These are phyloP conservation scores for Trichoderma koningii DNA, from an alignment of 2,329 filamentous ascomycete genomes.

Conservation along the genomic window DNA sequence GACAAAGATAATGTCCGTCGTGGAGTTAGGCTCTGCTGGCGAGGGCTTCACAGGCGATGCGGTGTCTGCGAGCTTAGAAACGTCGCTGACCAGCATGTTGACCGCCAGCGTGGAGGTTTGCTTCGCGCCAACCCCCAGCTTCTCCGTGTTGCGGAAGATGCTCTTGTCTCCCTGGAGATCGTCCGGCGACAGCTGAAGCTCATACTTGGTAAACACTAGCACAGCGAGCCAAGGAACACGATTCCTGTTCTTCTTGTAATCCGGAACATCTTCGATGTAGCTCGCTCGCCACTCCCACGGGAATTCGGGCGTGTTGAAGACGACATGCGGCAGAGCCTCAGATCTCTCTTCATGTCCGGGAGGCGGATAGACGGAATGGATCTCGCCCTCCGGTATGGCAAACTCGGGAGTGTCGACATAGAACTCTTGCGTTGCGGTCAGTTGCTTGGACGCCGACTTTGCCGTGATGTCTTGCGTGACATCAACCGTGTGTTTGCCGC, in stretches of 20 bases:
- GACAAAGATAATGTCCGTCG: background rate
- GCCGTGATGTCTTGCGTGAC: background rate
- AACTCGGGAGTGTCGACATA: conserved; percentile 43
- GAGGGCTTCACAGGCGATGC: background rate
- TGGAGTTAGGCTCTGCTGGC: background rate
- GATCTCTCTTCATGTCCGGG: conserved; percentile 40
- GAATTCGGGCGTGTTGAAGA: conserved; percentile 47
- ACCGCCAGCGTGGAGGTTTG: background rate
- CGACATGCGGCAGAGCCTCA: conserved; percentile 46
- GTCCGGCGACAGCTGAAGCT: conserved; percentile 34
- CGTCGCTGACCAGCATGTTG: background rate
- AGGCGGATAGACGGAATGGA: conserved; percentile 47
- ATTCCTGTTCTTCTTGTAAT: conserved; percentile 28
- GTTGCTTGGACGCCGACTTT: background rate
- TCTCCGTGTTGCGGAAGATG: background rate
- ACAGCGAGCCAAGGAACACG: conserved; percentile 47
- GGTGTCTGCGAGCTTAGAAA: background rate
- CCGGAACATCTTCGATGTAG: too few relatives aligned
- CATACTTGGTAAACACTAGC: conserved; percentile 37
- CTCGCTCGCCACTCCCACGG: conserved; percentile 44
- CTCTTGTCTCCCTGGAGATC: background rate
- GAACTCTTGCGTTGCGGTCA: conserved; percentile 35
- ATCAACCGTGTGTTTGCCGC: background rate
- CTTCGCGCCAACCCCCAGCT: background rate
- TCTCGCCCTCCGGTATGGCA: conserved; percentile 35